phyloP scores from a whole-genome alignment of 2,329 filamentous ascomycete species.

The Metarhizium anisopliae region DNA sequence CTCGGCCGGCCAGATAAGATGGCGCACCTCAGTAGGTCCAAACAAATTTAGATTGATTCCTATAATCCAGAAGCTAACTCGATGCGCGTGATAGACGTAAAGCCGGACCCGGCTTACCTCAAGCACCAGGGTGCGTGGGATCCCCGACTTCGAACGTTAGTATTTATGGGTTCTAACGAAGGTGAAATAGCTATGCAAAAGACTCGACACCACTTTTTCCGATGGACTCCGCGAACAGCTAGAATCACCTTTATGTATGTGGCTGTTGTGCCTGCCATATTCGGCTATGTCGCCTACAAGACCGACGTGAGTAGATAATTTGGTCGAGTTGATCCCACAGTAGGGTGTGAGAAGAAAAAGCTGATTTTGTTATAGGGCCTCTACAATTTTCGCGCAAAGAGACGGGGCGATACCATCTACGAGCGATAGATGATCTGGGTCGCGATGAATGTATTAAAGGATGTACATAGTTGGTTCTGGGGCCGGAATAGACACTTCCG shows the following conservation, averaged over 20 bases:
- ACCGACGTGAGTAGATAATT: slow-evolving; percentile 66
- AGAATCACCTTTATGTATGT: slow-evolving; percentile 72
- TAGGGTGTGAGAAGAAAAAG: neutral
- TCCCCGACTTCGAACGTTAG: neutral
- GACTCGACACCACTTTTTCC: slow-evolving; percentile 90
- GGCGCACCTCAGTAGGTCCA: slow-evolving; percentile 29
- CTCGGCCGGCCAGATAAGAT: slow-evolving; percentile 21
- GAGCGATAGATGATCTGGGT: slow-evolving; percentile 54
- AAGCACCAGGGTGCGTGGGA: slow-evolving; percentile 29
- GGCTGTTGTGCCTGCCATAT: slow-evolving; percentile 58
- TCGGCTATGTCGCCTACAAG: slow-evolving; percentile 66
- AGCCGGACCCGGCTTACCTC: slow-evolving; percentile 32
- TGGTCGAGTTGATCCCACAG: neutral
- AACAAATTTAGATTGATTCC: neutral
- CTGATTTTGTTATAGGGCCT: slow-evolving; percentile 55
- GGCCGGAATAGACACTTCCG: slow-evolving; percentile 15
- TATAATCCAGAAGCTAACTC: slow-evolving; percentile 16
- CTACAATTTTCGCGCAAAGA: slow-evolving; percentile 77
- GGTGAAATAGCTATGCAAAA: slow-evolving; percentile 60
- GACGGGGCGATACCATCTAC: slow-evolving; percentile 71
- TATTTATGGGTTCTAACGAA: slow-evolving; percentile 13
- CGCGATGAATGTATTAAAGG: slow-evolving; percentile 7
- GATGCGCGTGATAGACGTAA: slow-evolving; percentile 22
- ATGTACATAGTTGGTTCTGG: slow-evolving; percentile 33
- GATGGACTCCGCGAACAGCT: slow-evolving; percentile 80